A percentile compares a stretch with the other conserved stretches of the same genome.
Conservation (phyloP, 495 filamentous ascomycete species). For the Penicillium paradoxum region DNA sequence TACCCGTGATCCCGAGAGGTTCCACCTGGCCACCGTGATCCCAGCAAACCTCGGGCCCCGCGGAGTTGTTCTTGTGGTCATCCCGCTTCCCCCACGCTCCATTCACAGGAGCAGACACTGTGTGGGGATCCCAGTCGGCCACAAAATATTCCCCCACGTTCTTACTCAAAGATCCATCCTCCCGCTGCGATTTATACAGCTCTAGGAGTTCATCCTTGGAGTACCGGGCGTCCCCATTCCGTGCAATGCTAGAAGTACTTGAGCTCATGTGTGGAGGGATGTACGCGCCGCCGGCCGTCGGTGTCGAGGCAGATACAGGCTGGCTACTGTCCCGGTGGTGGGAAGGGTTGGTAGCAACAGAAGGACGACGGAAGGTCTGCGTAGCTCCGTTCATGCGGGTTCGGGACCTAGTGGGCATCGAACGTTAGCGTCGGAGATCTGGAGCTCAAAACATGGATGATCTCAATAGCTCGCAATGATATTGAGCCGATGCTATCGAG, state of each 20-base stretch:
- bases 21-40: constrained; percentile 67
- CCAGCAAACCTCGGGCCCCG: constrained; percentile 84
- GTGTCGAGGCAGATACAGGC: constrained; percentile 44
- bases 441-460: constrained; percentile 4
- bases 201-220: constrained; percentile 78
- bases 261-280: constrained; percentile 57
- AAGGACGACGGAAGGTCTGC: constrained; percentile 80
- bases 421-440: constrained; percentile 24
- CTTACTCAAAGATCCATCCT: constrained; percentile 50
- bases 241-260: constrained; percentile 41
- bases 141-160: constrained; percentile 68
- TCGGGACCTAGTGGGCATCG: constrained; percentile 48
- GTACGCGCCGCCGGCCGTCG: constrained; percentile 50
- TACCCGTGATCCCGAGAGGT: constrained; percentile 68
- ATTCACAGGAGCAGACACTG: constrained; percentile 54
- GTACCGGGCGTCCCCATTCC: constrained; percentile 66
- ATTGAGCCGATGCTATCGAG: background rate
- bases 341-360: constrained; percentile 59
- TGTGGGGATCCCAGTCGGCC: constrained; percentile 70
- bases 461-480: background rate
- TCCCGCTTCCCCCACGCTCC: constrained; percentile 73
- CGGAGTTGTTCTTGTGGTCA: constrained; percentile 57
- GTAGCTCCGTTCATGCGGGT: constrained; percentile 72
- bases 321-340: constrained; percentile 47
- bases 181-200: constrained; percentile 60